These are phyloP conservation scores for Gynochthodes officinalis DNA, from an alignment of 257 asterid species.

Conservation along the genomic window DNA sequence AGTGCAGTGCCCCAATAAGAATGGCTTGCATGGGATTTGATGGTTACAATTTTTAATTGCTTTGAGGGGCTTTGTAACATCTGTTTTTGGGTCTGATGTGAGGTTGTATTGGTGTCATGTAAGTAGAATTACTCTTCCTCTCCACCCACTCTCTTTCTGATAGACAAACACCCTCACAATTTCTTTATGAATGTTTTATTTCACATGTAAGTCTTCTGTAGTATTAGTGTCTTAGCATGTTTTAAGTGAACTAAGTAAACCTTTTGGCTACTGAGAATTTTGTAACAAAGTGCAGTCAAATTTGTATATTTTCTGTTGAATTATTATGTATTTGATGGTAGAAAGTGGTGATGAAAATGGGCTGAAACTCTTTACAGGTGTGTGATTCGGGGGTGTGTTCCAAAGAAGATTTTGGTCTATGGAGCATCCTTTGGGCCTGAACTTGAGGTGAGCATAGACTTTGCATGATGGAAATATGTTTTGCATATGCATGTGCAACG, in stretches of 20 bases:
- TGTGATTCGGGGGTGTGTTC: conserved; percentile 99
- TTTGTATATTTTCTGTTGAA: not conserved
- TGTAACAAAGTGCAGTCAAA: not conserved
- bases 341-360: conserved; percentile 15
- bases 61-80: not conserved
- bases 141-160: too few species aligned
- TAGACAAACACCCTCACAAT: too few species aligned
- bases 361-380: conserved; percentile 54
- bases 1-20: not conserved
- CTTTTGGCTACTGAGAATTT: not conserved
- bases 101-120: not conserved
- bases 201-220: not conserved
- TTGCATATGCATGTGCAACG: not conserved
- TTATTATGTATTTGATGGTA: not conserved
- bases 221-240: not conserved
- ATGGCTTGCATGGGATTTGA: not conserved
- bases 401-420: conserved; percentile 96
- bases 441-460: conserved; percentile 60
- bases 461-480: not conserved
- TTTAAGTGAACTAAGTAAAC: not conserved
- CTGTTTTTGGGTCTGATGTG: not conserved
- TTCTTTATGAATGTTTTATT: not conserved
- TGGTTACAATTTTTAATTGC: not conserved
- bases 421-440: conserved; percentile 97
- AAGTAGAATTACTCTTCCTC: not conserved